Conservation (phyloP, 1,284 basidiomycete genomes). For the Entoloma clypeatum region DNA sequence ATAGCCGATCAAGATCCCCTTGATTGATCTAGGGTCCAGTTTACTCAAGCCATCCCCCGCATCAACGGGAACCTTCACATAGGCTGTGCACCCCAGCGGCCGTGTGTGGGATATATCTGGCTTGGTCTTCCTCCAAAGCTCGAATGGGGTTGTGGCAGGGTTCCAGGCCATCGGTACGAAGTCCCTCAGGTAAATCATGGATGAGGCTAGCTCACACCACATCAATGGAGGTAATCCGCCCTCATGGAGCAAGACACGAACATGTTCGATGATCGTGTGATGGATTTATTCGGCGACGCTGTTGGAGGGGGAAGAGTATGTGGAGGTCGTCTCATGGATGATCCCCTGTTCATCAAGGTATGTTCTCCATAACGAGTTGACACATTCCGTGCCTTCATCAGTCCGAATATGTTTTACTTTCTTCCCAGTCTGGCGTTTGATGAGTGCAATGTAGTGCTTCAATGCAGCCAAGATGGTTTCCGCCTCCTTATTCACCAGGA, state of each 20-base stretch:
- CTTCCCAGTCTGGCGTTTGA: conserved; percentile 22
- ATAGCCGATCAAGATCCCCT: conserved; percentile 23
- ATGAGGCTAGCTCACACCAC: conserved; percentile 16
- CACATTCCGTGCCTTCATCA: conserved; percentile 21
- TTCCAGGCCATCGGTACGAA: conserved; percentile 20
- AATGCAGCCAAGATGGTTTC: conserved; percentile 6
- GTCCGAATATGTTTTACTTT: conserved; percentile 17
- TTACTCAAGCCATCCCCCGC: conserved; percentile 20
- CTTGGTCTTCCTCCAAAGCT: conserved; percentile 16
- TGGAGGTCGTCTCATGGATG: conserved; percentile 17
- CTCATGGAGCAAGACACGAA: conserved; percentile 17
- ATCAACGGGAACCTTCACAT: conserved; percentile 23
- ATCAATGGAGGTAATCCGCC: conserved; percentile 15
- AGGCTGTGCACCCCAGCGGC: conserved; percentile 21
- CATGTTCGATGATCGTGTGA: conserved; percentile 26
- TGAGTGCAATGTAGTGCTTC: conserved; percentile 11
- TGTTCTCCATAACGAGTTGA: conserved; percentile 12
- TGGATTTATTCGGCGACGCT: conserved; percentile 27
- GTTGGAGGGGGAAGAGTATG: conserved; percentile 24
- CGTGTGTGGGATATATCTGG: conserved; percentile 26
- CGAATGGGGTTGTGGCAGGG: conserved; percentile 16
- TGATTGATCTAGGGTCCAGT: conserved; percentile 19
- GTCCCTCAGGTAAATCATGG: conserved; percentile 20
- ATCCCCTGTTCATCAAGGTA: conserved; percentile 22
- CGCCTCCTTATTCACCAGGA: background rate